Percentiles rank a stretch among this genome's conserved stretches.
These are phyloP conservation scores for Saccharomycopsis lassenensis DNA, from an alignment of 805 yeast genomes.

Conservation along the genomic window DNA sequence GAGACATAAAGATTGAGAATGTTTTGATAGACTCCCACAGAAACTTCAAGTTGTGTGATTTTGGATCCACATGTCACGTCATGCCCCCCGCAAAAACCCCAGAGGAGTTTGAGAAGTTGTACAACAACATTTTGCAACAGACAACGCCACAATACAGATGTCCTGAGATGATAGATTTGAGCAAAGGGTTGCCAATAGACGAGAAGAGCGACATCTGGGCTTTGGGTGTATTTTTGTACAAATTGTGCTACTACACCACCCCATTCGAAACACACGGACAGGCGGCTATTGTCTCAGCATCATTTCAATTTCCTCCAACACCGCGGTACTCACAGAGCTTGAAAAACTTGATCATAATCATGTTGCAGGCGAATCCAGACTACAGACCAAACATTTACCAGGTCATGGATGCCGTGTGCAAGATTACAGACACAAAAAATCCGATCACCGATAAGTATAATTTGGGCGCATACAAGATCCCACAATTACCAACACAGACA, in stretches of 20 bases:
- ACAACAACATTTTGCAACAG: conserved; percentile 62
- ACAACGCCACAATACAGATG: conserved; percentile 81
- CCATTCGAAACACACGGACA: conserved; percentile 64
- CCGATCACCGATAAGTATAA: conserved; percentile 33
- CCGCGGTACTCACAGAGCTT: conserved; percentile 53
- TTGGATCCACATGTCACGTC: conserved; percentile 66
- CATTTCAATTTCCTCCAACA: conserved; percentile 38
- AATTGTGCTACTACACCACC: conserved; percentile 70
- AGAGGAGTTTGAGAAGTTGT: conserved; percentile 48
- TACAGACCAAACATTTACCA: conserved; percentile 68
- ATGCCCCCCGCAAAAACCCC: conserved; percentile 51
- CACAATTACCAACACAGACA: background rate
- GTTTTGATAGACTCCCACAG: conserved; percentile 52
- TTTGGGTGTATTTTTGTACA: conserved; percentile 65
- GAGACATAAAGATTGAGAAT: conserved; percentile 80
- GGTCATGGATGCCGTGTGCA: conserved; percentile 54
- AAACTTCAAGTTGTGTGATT: conserved; percentile 64
- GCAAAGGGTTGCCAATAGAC: conserved; percentile 58
- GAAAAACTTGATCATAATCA: conserved; percentile 50
- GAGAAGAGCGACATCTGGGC: conserved; percentile 87
- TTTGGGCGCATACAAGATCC: conserved; percentile 42
- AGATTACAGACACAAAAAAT: conserved; percentile 41
- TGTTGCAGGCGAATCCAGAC: conserved; percentile 55
- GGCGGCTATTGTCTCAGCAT: conserved; percentile 47
- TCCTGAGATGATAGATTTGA: conserved; percentile 75